These are phyloP conservation scores for Suillus sp. DNA, from an alignment of 768 basidiomycete genomes.

Conservation along the genomic window DNA sequence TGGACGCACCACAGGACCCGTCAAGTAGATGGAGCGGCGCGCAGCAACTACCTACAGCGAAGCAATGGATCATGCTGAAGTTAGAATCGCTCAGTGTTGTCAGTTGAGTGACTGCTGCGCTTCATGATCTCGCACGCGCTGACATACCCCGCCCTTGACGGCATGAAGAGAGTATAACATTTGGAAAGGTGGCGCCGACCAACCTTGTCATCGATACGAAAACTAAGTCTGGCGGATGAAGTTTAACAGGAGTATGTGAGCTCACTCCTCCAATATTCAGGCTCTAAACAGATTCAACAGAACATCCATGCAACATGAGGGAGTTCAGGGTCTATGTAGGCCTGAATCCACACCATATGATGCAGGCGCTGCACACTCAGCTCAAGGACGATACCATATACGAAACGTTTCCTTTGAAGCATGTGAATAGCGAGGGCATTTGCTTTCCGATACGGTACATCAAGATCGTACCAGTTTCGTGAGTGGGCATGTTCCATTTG, in stretches of 20 bases:
- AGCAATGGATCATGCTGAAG: constrained; percentile 73
- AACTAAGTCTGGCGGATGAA: constrained; percentile 12
- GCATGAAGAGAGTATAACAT: constrained; percentile 64
- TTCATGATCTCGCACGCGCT: constrained; percentile 4
- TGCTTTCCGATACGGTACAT: constrained; percentile 67
- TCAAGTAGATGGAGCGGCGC: constrained; percentile 78
- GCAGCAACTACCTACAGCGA: constrained; percentile 52
- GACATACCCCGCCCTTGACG: constrained; percentile 17
- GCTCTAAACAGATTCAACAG: constrained; percentile 39
- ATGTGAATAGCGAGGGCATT: constrained; percentile 57
- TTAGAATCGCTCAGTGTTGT: constrained; percentile 62
- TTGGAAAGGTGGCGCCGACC: constrained; percentile 64
- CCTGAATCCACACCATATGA: constrained; percentile 63
- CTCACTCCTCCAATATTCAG: background rate
- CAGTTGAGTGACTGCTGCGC: constrained; percentile 52
- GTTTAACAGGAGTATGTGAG: constrained; percentile 32
- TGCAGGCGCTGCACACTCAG: constrained; percentile 60
- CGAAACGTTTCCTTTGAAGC: constrained; percentile 64
- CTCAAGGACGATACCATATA: constrained; percentile 66
- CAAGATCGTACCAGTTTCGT: constrained; percentile 79
- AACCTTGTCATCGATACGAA: background rate
- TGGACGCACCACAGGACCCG: constrained; percentile 63
- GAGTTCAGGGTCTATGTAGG: constrained; percentile 78
- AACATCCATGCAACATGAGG: constrained; percentile 84
- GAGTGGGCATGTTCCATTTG: constrained; percentile 29